Conservation (phyloP, 2,329 filamentous ascomycete species). For the Pseudocercospora musae region DNA sequence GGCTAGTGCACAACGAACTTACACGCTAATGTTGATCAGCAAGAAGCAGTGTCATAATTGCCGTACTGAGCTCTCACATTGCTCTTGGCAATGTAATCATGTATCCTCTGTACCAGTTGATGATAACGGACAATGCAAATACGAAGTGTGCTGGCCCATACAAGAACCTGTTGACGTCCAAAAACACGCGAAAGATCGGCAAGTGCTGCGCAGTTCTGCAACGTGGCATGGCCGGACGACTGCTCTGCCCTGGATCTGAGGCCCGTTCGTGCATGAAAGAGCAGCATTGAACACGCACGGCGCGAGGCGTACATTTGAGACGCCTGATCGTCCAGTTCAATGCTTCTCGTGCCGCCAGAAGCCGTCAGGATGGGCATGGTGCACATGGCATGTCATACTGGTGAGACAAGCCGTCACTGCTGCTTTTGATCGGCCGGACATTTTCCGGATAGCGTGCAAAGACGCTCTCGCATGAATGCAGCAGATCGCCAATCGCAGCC, state of each 20-base stretch:
- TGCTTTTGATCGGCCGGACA: background rate
- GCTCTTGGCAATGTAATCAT: background rate
- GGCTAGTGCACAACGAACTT: background rate
- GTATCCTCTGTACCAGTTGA: background rate
- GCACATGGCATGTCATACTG: background rate
- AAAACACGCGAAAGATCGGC: background rate
- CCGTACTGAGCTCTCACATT: background rate
- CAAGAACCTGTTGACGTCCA: background rate
- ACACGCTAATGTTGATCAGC: background rate
- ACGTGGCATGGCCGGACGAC: background rate
- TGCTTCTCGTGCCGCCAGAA: background rate
- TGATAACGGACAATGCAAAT: background rate
- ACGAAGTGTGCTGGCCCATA: background rate
- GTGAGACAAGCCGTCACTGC: background rate
- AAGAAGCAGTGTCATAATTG: background rate
- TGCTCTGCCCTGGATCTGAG: no score
- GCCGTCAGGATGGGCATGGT: background rate
- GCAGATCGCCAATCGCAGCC: background rate
- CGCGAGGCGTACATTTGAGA: background rate
- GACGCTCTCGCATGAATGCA: background rate
- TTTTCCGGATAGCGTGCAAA: no score
- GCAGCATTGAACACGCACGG: background rate
- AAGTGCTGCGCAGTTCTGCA: background rate
- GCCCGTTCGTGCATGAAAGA: background rate
- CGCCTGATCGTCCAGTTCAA: background rate